Evolutionary conservation across 805 yeast species (phyloP), one percentile per base, ranked within the genome.

Genomic region (Yarrowia deformans): DNA sequence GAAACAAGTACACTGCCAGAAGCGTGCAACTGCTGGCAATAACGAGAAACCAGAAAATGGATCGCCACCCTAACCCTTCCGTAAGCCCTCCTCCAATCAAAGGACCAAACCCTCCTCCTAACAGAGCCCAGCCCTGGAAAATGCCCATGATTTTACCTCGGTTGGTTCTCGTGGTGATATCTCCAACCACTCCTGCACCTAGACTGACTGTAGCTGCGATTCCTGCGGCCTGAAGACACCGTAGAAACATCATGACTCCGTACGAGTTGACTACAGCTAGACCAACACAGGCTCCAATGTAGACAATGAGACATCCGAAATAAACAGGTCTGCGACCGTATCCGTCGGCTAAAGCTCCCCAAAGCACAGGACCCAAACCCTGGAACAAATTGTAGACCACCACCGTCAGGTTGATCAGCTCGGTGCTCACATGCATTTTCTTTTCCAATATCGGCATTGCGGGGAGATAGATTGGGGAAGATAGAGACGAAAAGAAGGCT

Each of bases 51-150:
- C 91, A 87, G 68, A 79, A 78, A 10, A 78, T 76, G 0, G 92
- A 86, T 73, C 93, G 82, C 97, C 97, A 92, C 19, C 86, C 81
- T 43, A 77, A 73, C 72, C 82, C 81, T 29, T 80, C 77, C 4
- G 85, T 81, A 75, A 85, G 73, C 1, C 80, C 79, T 5, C 87
- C 82, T 8, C 88, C 88, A 29, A 91, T 79, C n/a, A 93, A 79
- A 0, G 96, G 91, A 12, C 96, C 94, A 71, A 91, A 81, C 1
- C 91, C 92, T 73, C 88, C 89, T 1, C 97, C 97, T 8, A 90
- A 73, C 40, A 90, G 81, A 18, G 88, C 86, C 52, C 88, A 80
- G 0, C 96, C 94, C 18, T 85, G 76, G 0, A 86, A 85, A 18
- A 88, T 73, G 0, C 96, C 95, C 52, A 88, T 86, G 72, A 84